Percentiles rank a stretch among this genome's conserved stretches.
Conservation (phyloP, 2,329 filamentous ascomycete species). For the Hypoxylon sp. region DNA sequence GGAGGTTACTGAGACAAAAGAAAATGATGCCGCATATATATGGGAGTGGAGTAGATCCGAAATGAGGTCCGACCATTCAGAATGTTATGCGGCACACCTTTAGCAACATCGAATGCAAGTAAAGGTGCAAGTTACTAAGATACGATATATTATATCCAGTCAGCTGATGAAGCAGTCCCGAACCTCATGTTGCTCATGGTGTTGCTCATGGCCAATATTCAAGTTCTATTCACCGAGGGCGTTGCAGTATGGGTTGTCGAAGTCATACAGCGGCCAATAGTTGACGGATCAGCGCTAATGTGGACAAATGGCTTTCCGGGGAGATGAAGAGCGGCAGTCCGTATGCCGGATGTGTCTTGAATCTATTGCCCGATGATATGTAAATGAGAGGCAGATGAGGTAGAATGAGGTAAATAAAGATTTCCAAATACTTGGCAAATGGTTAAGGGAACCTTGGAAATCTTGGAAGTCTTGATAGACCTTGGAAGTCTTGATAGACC, state of each 20-base stretch:
- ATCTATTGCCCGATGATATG: constrained; percentile 7
- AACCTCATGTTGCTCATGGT: background rate
- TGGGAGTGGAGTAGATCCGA: background rate
- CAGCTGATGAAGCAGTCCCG: background rate
- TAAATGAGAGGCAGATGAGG: background rate
- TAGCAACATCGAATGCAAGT: background rate
- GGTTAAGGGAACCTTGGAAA: background rate
- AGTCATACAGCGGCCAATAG: constrained; percentile 4
- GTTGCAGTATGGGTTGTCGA: background rate
- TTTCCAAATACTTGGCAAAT: background rate
- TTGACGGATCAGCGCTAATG: background rate
- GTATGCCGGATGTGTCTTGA: constrained; percentile 20
- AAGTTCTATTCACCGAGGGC: background rate
- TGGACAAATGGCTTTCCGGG: background rate
- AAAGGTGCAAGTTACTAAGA: background rate
- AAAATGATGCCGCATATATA: background rate
- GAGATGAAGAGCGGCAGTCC: constrained; percentile 19
- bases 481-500: too few relatives aligned
- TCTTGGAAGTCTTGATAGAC: too few relatives aligned
- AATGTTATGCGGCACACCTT: background rate
- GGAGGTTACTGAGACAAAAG: background rate
- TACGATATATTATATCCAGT: background rate
- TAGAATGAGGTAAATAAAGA: background rate
- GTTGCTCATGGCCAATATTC: background rate
- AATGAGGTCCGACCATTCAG: background rate